A percentile compares a stretch with the other conserved stretches of the same genome.
phyloP scores from a whole-genome alignment of 208 protist genomes.

The Trypanosoma caninum region DNA sequence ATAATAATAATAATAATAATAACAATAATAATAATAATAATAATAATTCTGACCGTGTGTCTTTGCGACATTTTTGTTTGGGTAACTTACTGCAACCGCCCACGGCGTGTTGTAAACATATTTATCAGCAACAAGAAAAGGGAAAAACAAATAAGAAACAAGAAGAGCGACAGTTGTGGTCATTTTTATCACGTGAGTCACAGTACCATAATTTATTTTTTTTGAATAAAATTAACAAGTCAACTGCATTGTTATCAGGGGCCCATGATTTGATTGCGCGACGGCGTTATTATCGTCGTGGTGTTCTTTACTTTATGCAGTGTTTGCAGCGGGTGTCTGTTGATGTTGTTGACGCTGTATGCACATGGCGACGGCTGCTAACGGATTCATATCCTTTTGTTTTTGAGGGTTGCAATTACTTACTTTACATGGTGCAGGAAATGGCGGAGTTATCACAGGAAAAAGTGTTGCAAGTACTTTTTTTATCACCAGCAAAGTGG shows the following conservation, averaged over 20 bases:
- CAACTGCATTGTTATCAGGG: no score
- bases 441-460: constrained; percentile 27
- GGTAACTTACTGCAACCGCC: no score
- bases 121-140: no score
- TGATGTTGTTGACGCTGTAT: constrained; percentile 31
- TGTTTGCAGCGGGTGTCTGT: constrained; percentile 36
- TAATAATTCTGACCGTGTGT: no score
- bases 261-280: no score
- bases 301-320: constrained; percentile 35
- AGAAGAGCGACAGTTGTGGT: no score
- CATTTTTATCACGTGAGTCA: background rate
- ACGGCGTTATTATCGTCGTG: constrained; percentile 28
- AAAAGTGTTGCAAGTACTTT: constrained; percentile 6
- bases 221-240: no score
- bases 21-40: no score
- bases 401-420: constrained; percentile 38
- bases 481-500: background rate
- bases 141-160: no score
- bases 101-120: no score
- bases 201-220: no score
- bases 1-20: background rate
- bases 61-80: no score
- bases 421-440: constrained; percentile 36
- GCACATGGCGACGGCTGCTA: constrained; percentile 22
- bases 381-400: constrained; percentile 30